Base-by-base conservation (phyloP, 2,329 filamentous ascomycete genomes). In the Aspergillus sp. region DNA sequence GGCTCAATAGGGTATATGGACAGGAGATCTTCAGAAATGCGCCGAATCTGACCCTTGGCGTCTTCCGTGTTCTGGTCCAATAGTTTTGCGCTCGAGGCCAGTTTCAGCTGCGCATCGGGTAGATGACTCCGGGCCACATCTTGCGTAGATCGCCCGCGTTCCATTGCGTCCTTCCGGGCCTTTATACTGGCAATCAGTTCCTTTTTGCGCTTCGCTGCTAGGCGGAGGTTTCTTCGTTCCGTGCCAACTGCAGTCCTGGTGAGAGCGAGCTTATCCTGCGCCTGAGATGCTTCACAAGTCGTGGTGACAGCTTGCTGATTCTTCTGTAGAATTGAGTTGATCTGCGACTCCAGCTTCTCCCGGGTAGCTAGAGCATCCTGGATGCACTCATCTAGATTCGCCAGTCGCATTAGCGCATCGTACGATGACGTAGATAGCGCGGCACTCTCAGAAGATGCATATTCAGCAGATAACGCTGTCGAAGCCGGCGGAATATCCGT, bases 331-430 rank as follows among this genome's bases (percentile, higher is more conserved):
- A 74, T 67, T 3, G 59, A 55, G 43, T 87, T 87, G 54, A 96
- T 94, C 54, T 95, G 88, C n/a, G 77, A 71, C 43, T 88, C 82
- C 7, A 97, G 75, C 46, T 78, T 77, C 50, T 86, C 82, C 12
- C 86, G 82, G 0, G 88, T 94, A 1, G 83, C 80, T 7, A 95
- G 72, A 1, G 90, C 90, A 66, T 97, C 91, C 63, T 94, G 89
- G 20, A 96, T 88, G 47, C 90, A 95, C 63, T 86, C 88, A 53
- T 95, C 89, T 13, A 97, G 76, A 49, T 90, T 95, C 5, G 88
- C 85, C 9, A 97, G 76, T 51, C 87, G 85, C 84, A 96, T 91
- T 17, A 97, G 74, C 2, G 87, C 82, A 60, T 89, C 90, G 65
- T 95, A 96, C 0, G 90, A 90, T 0, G 89, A 90, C 0, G 86